These are phyloP conservation scores for Vitis labrusca DNA, from an alignment of 164 flowering plant species.

Conservation along the genomic window DNA sequence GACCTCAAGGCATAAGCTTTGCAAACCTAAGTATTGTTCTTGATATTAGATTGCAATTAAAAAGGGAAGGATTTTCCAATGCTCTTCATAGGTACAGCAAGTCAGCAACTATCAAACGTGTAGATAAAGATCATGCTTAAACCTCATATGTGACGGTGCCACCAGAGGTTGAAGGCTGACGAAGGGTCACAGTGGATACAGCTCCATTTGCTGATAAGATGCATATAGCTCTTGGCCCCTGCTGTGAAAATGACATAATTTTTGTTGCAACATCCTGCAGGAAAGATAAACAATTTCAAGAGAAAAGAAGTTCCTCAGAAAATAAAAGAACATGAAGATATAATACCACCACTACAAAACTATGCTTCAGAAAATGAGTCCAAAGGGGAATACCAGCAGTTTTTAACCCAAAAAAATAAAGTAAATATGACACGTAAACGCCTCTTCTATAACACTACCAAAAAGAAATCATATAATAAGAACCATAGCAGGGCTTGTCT, in stretches of 20 bases:
- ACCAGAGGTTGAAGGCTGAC: slow-evolving; percentile 75
- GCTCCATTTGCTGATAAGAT: slow-evolving; percentile 85
- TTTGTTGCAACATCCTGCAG: slow-evolving; percentile 79
- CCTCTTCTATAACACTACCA: neutral
- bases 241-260: slow-evolving; percentile 76
- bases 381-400: too few relatives aligned
- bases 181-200: slow-evolving; percentile 80
- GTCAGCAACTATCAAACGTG: neutral
- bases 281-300: slow-evolving; percentile 1
- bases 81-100: too few relatives aligned
- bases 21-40: too few relatives aligned
- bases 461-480: neutral
- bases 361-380: too few relatives aligned
- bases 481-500: neutral
- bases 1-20: too few relatives aligned
- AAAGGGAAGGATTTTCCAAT: too few relatives aligned
- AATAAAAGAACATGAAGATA: neutral
- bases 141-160: slow-evolving; percentile 93
- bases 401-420: neutral
- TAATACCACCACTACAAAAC: too few relatives aligned
- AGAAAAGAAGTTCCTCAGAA: neutral
- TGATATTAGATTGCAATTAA: too few relatives aligned
- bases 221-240: slow-evolving; percentile 79
- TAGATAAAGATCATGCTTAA: neutral
- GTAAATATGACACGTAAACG: neutral